Evolutionary conservation across 768 basidiomycete species (phyloP), one percentile per base, ranked within the genome.

Genomic region (Lentinula detonsa): DNA sequence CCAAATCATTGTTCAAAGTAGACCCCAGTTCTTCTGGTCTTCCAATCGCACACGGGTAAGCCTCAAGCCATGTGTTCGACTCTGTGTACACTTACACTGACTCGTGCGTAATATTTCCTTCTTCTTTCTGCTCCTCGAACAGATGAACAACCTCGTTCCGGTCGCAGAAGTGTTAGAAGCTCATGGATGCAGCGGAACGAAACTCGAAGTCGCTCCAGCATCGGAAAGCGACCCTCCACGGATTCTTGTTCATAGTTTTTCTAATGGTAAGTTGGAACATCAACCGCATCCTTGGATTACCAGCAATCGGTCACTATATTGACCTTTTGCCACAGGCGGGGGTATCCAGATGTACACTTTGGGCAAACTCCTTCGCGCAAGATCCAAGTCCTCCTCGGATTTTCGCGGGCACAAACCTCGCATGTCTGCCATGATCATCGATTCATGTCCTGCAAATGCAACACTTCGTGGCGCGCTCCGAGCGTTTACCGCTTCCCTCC

Each of bases 171-270:
- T 66, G 0, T 65, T 82, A 6, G 70, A 75, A 59, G 71, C 73
- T 0, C 63, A 77, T 13, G 78, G 75, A 9, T 48, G 76, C 71
- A 51, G 65, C 79, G 33, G 9, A 53, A 48, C 46, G 18, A 39
- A 21, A 34, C 52, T 16, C 5, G 52, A 35, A 23, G 15, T 33
- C 8, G 3, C 46, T 7, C 11, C 21, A 7, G 9, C 4, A 48
- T 39, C 37, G 13, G 16, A 48, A 18, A 10, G 0, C 34, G 23
- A 43, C 10, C 48, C 23, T 50, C 74, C 74, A 35, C 71, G 76
- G 16, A 68, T 82, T 16, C 68, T 83, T 13, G 69, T 78, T 0
- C 81, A 83, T 51, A 65, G 71, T 10, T 83, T 83, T 61, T 82
- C 81, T 0, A 81, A 82, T 43, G 81, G 80, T 78, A 60, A 46